Percentiles rank a stretch among this genome's conserved stretches.
These are phyloP conservation scores for Sclerotiophoma versabilis DNA, from an alignment of 2,329 filamentous ascomycete species.

Conservation along the genomic window DNA sequence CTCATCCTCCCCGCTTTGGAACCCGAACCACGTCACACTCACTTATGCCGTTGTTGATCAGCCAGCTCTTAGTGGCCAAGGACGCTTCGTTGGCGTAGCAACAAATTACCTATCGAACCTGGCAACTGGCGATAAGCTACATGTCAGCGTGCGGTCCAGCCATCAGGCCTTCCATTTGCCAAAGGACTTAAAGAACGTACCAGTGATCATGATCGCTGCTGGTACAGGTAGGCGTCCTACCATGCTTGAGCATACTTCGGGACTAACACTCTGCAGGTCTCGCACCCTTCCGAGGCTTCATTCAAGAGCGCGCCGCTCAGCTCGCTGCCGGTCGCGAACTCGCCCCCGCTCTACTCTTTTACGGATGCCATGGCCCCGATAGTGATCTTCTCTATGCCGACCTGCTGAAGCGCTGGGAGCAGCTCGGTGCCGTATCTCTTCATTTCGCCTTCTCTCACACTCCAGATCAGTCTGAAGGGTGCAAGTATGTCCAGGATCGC, in stretches of 20 bases:
- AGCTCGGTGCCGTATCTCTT: conserved; percentile 66
- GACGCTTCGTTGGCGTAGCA: conserved; percentile 54
- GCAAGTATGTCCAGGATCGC: conserved; percentile 62
- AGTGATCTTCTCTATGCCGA: conserved; percentile 67
- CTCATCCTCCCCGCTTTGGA: conserved; percentile 73
- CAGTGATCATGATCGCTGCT: conserved; percentile 51
- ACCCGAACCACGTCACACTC: conserved; percentile 65
- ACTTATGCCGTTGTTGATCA: conserved; percentile 72
- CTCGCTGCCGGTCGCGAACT: conserved; percentile 59
- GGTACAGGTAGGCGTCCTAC: conserved; percentile 33
- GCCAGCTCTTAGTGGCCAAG: conserved; percentile 56
- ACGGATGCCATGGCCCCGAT: conserved; percentile 65
- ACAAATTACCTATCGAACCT: conserved; percentile 53
- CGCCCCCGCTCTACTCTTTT: conserved; percentile 69
- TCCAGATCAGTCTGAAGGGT: conserved; percentile 54
- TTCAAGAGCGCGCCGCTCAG: conserved; percentile 52
- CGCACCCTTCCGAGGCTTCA: conserved; percentile 54
- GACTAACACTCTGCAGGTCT: conserved; percentile 41
- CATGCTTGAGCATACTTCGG: neutral
- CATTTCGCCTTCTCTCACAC: conserved; percentile 65
- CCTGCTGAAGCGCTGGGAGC: conserved; percentile 66
- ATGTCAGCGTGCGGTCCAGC: conserved; percentile 52
- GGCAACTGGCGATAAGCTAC: conserved; percentile 51
- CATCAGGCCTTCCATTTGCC: conserved; percentile 55
- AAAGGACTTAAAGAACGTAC: conserved; percentile 49